A percentile compares a stretch with the other conserved stretches of the same genome.
Evolutionary conservation across 768 basidiomycete genomes (phyloP).

Genomic region (Boletus tylopilopsis): DNA sequence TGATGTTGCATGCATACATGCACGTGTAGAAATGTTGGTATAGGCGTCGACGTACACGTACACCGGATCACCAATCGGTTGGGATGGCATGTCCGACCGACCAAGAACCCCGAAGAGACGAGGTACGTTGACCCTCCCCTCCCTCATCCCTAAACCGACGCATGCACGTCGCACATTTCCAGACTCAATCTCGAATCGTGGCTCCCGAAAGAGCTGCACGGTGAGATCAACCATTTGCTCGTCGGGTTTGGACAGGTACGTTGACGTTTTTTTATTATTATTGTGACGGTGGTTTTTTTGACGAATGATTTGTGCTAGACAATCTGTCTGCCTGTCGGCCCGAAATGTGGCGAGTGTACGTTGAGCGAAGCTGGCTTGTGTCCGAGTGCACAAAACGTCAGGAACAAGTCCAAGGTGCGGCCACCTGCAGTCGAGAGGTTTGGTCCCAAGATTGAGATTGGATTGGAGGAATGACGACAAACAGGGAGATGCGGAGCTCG

Average conservation of each 20-base stretch:
- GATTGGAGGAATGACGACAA: slow-evolving; percentile 25
- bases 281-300: background rate
- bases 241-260: slow-evolving; percentile 83
- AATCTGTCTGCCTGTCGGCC: slow-evolving; percentile 62
- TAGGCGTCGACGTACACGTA: slow-evolving; percentile 95
- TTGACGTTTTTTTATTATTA: no score
- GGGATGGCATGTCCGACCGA: slow-evolving; percentile 86
- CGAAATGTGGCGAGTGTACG: slow-evolving; percentile 62
- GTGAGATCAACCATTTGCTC: slow-evolving; percentile 74
- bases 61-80: slow-evolving; percentile 92
- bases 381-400: slow-evolving; percentile 52
- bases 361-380: slow-evolving; percentile 55
- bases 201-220: slow-evolving; percentile 70
- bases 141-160: background rate
- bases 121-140: slow-evolving; percentile 40
- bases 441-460: slow-evolving; percentile 39
- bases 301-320: slow-evolving; percentile 36
- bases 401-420: slow-evolving; percentile 19
- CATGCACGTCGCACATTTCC: no score
- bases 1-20: no score
- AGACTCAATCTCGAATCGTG: slow-evolving; percentile 81
- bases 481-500: no score
- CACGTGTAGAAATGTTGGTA: slow-evolving; percentile 67
- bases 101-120: slow-evolving; percentile 86
- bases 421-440: slow-evolving; percentile 4